Conservation (phyloP, 495 filamentous ascomycete genomes). For the Trypethelium eluteriae region DNA sequence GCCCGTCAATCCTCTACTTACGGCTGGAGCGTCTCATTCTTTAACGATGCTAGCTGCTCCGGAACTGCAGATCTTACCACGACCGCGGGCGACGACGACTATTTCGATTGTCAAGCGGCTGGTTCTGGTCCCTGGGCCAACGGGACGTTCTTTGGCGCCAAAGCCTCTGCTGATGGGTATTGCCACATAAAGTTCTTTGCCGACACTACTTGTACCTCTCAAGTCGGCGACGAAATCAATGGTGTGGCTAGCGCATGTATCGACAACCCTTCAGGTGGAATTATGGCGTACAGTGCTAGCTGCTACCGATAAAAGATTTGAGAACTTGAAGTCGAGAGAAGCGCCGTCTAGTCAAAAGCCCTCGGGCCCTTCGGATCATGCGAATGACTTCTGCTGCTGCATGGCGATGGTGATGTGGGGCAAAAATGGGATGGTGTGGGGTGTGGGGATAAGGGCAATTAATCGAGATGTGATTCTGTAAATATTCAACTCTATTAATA, state of each 20-base stretch:
- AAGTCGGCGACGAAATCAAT: constrained; percentile 3
- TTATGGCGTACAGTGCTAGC: constrained; percentile 9
- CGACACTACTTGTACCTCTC: neutral
- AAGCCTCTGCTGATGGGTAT: neutral
- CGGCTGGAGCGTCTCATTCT: constrained; percentile 9
- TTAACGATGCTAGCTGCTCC: neutral
- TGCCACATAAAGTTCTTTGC: constrained; percentile 8
- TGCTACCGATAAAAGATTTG: constrained; percentile 1
- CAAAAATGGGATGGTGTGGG: no score
- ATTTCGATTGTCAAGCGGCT: neutral
- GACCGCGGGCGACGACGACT: neutral
- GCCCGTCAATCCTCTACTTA: neutral
- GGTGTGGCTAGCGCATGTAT: neutral
- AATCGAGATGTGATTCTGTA: no score
- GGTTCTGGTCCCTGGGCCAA: constrained; percentile 4
- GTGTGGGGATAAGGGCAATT: no score
- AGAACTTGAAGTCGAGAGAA: neutral
- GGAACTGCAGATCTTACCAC: neutral
- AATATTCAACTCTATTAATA: no score
- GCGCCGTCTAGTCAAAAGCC: no score
- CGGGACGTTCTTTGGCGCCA: constrained; percentile 1
- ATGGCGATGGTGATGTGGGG: neutral
- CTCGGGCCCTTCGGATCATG: no score
- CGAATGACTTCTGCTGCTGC: neutral
- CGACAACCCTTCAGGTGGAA: neutral